Base-by-base conservation (phyloP, 805 yeast genomes). In the Lipomyces starkeyi region DNA sequence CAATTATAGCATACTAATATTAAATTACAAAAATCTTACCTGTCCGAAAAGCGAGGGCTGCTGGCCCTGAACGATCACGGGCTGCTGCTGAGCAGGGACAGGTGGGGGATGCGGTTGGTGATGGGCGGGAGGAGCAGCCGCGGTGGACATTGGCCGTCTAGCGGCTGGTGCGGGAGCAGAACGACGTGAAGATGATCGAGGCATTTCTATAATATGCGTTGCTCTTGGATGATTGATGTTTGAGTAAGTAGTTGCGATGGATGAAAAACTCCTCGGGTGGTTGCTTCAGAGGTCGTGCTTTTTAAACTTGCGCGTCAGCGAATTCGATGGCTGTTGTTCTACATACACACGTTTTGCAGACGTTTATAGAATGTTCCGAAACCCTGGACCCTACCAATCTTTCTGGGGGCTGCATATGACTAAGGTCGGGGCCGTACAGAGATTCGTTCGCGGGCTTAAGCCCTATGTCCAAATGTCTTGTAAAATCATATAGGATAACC, bases 131-230 rank as follows among this genome's bases (percentile, higher is more conserved):
- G 86, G 84, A 55, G 88, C 86, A 68, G 97, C 90, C 75, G 93
- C 88, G 56, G 97, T 88, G 72, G 89, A 88, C 43, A 93, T 92
- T 34, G 88, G 83, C 82, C 96, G 88, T 56, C 86, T 76, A 55
- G 59, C 67, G 68, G 76, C 20, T 11, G 76, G 69, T 14, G 77
- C 71, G 37, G 82, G 80, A 63, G 87, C 82, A 11, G 73, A 61
- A 43, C 73, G 68, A 60, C 70, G 63, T 40, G 74, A 62, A 35
- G 75, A 69, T 13, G 52, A 43, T 59, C 75, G 71, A 57, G 75
- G 73, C 75, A 73, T 73, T 60, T 20, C 63, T 62, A 25, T 25
- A 43, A 60, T 13, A 25, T n/a, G 56, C 58, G 43, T 5, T 11
- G 20, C 49, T 34, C 22, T 29, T 53, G 17, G 40, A 47, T 22